Evolutionary conservation across 1,284 basidiomycete genomes (phyloP), one percentile per base, ranked within the genome.

Genomic region (Malassezia globosa): DNA sequence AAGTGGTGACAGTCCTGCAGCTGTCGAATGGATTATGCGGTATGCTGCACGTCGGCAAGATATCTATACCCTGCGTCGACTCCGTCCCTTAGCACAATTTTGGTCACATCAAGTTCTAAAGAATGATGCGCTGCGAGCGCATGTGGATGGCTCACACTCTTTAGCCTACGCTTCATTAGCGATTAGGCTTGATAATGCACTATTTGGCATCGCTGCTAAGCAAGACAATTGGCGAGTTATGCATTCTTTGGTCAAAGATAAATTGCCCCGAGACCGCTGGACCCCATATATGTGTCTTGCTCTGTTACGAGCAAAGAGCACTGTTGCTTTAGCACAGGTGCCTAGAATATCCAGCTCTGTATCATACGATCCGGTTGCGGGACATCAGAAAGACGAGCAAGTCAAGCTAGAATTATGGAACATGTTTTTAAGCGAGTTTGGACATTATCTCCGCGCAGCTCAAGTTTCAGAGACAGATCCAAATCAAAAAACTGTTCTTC

Each of bases 261-360:
- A 43, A 2, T 10, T 8, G 4, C 13, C 19, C 18, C 18, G n/a
- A 2, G 24, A 37, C 19, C 25, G 24, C 6, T 52, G 44, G 44
- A 37, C 50, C 3, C 40, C 50, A n/a, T 31, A 31, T 23, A 52
- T 52, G 50, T 52, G 44, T 35, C 34, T 41, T 6, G 38, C 50
- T 6, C n/a, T 47, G 19, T 45, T 52, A 7, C 44, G 40, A 5
- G 29, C 50, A 16, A 23, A 46, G 2, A 37, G 44, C 7, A 37
- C 43, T 11, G 8, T 46, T 14, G 37, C 35, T 18, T 46, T 46
- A 34, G 34, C 42, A n/a, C 35, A 37, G 19, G 19, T 10, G 10
- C 35, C 13, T 23, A n/a, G n/a, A n/a, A n/a, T n/a, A n/a, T n/a
- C n/a, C n/a, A n/a, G n/a, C n/a, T n/a, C n/a, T n/a, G n/a, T n/a